Evolutionary conservation across 2,329 filamentous ascomycete genomes (phyloP).

Genomic region (Ceratocystis albifundus): DNA sequence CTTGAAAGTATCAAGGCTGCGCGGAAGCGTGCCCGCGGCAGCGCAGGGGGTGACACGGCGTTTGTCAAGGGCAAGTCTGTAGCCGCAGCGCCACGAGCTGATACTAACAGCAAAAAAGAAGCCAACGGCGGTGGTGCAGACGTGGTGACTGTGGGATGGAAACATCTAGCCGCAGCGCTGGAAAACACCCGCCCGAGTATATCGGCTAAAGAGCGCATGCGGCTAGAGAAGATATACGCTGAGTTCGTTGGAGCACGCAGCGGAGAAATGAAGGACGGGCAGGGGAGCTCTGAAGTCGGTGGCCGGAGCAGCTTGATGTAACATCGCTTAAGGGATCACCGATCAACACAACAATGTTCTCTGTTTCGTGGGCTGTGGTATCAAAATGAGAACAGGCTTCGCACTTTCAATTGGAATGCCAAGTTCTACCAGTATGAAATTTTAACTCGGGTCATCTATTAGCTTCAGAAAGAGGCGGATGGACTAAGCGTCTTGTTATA

Average conservation of each 20-base stretch:
- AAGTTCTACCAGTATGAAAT: too few species aligned
- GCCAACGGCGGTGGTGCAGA: slow-evolving; percentile 11
- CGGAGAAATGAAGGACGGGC: slow-evolving; percentile 88
- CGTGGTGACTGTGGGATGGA: slow-evolving; percentile 75
- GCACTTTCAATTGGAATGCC: too few species aligned
- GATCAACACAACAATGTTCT: too few species aligned
- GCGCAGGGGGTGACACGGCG: slow-evolving; percentile 24
- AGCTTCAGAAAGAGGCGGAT: too few species aligned
- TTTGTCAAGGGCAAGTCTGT: slow-evolving; percentile 27
- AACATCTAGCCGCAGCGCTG: slow-evolving; percentile 68
- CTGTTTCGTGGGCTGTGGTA: too few species aligned
- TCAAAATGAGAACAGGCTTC: too few species aligned
- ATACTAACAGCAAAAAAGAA: background rate
- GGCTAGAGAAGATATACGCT: slow-evolving; percentile 70
- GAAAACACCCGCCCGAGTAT: slow-evolving; percentile 72
- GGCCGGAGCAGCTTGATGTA: slow-evolving; percentile 90
- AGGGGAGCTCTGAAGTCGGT: slow-evolving; percentile 83
- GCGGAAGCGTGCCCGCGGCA: slow-evolving; percentile 35
- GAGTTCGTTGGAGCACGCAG: slow-evolving; percentile 90
- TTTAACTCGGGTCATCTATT: too few species aligned
- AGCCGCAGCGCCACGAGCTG: slow-evolving; percentile 31
- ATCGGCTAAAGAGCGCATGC: slow-evolving; percentile 59
- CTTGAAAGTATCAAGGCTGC: slow-evolving; percentile 66
- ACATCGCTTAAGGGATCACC: background rate
- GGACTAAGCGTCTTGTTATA: too few species aligned